Percentiles rank a stretch among this genome's conserved stretches.
Evolutionary conservation across 2,329 filamentous ascomycete species (phyloP).

Genomic region (Bipolaris zeicola): DNA sequence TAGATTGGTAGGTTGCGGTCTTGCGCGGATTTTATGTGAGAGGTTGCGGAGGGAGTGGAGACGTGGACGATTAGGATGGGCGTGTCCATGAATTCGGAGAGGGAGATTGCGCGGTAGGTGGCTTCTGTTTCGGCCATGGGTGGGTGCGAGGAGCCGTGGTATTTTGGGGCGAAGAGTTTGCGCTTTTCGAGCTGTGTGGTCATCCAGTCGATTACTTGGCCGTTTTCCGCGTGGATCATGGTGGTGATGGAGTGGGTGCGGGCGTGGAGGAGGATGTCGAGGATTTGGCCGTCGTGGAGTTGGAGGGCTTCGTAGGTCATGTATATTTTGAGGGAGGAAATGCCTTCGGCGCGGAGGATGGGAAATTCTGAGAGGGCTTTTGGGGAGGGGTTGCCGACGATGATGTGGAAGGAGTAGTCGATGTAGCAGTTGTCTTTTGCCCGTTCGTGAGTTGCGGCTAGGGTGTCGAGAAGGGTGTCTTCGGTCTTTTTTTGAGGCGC

Average conservation of each 20-base stretch:
- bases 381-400: slow-evolving; percentile 47
- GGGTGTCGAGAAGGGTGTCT: slow-evolving; percentile 51
- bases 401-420: slow-evolving; percentile 54
- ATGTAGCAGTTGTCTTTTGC: slow-evolving; percentile 54
- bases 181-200: slow-evolving; percentile 59
- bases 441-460: slow-evolving; percentile 51
- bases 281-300: slow-evolving; percentile 47
- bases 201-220: slow-evolving; percentile 61
- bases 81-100: slow-evolving; percentile 57
- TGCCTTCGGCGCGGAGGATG: slow-evolving; percentile 44
- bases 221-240: slow-evolving; percentile 63
- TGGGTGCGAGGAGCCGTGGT: slow-evolving; percentile 58
- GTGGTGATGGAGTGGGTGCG: slow-evolving; percentile 57
- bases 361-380: slow-evolving; percentile 45
- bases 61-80: slow-evolving; percentile 63
- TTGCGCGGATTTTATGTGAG: slow-evolving; percentile 57
- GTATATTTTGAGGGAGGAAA: slow-evolving; percentile 52
- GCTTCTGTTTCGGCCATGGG: slow-evolving; percentile 59
- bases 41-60: slow-evolving; percentile 54
- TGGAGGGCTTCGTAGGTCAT: slow-evolving; percentile 51
- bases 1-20: slow-evolving; percentile 57
- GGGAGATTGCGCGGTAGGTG: slow-evolving; percentile 59
- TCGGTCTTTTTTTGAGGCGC: slow-evolving; percentile 55
- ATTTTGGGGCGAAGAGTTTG: slow-evolving; percentile 57
- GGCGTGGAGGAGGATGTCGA: slow-evolving; percentile 48